Evolutionary conservation across 257 asterid species (phyloP).

Genomic region (Leptodermis oblonga): DNA sequence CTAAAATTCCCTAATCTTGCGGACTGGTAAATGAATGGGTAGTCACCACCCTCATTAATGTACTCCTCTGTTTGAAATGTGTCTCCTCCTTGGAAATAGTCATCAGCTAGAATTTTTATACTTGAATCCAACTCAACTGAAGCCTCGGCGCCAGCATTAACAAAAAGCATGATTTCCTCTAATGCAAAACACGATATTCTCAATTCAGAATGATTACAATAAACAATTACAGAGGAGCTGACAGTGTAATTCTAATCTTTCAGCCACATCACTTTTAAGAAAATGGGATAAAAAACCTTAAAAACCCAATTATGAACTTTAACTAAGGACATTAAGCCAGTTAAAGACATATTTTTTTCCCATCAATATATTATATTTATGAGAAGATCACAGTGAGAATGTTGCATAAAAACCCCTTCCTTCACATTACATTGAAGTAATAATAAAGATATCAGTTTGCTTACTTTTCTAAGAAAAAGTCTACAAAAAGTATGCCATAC

Average conservation of each 20-base stretch:
- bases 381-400: neutral
- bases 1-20: conserved; percentile 75
- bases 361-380: neutral
- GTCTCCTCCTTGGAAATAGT: conserved; percentile 76
- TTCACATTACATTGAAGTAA: neutral
- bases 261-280: neutral
- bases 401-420: neutral
- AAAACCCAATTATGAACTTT: neutral
- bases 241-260: neutral
- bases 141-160: conserved; percentile 73
- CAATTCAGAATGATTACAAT: neutral
- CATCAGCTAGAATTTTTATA: conserved; percentile 53
- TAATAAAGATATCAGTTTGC: neutral
- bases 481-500: neutral
- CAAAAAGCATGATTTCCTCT: conserved; percentile 68
- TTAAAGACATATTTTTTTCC: too few species aligned
- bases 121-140: conserved; percentile 44
- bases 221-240: neutral
- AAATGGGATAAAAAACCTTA: neutral
- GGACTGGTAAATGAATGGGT: conserved; percentile 71
- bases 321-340: neutral
- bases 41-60: conserved; percentile 65
- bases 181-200: conserved; percentile 21
- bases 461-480: neutral
- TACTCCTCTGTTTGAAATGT: conserved; percentile 71